phyloP scores from a whole-genome alignment of 139 green algal species.

The Chlamydomonas sphaeroides region DNA sequence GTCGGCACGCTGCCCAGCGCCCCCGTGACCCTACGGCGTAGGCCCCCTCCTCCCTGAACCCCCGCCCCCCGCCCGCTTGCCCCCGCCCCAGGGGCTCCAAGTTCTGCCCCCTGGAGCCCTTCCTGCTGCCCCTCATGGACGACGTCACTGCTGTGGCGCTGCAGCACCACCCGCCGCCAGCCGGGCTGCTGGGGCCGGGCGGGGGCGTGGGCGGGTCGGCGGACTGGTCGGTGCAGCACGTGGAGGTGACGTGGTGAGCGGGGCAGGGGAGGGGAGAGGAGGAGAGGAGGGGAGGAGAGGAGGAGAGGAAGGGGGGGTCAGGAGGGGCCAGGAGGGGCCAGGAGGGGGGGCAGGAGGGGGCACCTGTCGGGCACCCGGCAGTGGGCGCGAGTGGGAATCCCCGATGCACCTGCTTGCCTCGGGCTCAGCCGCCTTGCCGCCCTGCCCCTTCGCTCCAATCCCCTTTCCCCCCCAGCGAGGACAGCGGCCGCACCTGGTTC shows the following conservation, averaged over 20 bases:
- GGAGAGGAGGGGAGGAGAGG: no score
- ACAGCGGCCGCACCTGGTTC: conserved; percentile 28
- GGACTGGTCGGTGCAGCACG: conserved; percentile 28
- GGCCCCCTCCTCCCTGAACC: no score
- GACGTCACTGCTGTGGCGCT: not conserved
- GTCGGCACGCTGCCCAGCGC: no score
- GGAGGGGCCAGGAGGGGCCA: no score
- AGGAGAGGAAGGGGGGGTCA: no score
- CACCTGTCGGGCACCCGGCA: no score
- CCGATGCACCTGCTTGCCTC: no score
- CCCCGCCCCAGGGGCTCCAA: conserved; percentile 13
- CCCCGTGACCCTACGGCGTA: not conserved
- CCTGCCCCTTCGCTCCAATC: not conserved
- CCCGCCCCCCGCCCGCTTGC: no score
- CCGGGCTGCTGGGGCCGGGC: not conserved
- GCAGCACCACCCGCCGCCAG: not conserved
- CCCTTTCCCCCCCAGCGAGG: not conserved
- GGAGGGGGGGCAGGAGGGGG: no score
- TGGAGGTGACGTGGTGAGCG: conserved; percentile 35
- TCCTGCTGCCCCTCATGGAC: conserved; percentile 21
- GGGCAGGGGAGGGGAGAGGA: no score
- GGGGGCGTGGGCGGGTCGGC: not conserved
- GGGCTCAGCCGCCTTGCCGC: not conserved
- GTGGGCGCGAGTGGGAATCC: no score
- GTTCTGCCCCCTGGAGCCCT: conserved; percentile 8